These are phyloP conservation scores for Hypocreales sp. DNA, from an alignment of 2,329 filamentous ascomycete genomes.

Conservation along the genomic window DNA sequence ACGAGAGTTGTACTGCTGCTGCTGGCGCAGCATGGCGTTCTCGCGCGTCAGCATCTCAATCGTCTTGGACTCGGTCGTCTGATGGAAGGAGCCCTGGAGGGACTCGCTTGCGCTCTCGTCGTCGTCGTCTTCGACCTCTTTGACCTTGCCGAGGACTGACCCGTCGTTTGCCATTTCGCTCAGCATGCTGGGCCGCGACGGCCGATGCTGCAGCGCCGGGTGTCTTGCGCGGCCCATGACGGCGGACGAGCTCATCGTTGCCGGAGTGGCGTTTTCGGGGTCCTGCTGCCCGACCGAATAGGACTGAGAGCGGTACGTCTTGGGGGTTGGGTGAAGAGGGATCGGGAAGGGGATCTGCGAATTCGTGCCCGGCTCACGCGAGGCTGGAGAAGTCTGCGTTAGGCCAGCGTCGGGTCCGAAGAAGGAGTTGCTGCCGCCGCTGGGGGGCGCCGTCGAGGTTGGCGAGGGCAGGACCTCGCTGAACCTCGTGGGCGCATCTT, in stretches of 20 bases:
- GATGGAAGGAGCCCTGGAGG: constrained; percentile 31
- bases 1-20: constrained; percentile 36
- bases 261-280: constrained; percentile 35
- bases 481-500: constrained; percentile 60
- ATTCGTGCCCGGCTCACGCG: constrained; percentile 37
- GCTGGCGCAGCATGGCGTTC: constrained; percentile 42
- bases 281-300: constrained; percentile 91
- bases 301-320: constrained; percentile 88
- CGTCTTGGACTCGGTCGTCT: constrained; percentile 41
- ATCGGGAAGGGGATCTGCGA: constrained; percentile 73
- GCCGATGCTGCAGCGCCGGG: constrained; percentile 62
- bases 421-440: constrained; percentile 27
- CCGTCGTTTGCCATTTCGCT: constrained; percentile 55
- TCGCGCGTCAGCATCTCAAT: constrained; percentile 48
- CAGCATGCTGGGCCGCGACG: constrained; percentile 63
- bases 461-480: constrained; percentile 63
- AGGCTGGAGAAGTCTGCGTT: constrained; percentile 33
- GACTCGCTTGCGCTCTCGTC: constrained; percentile 40
- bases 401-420: constrained; percentile 29
- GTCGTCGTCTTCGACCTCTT: constrained; percentile 55
- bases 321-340: constrained; percentile 76
- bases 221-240: constrained; percentile 40
- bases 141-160: constrained; percentile 48
- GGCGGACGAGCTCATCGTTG: constrained; percentile 28
- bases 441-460: constrained; percentile 42